Evolutionary conservation across 1,284 basidiomycete genomes (phyloP), one percentile per base, ranked within the genome.

Genomic region (Exobasidium rhododendri): DNA sequence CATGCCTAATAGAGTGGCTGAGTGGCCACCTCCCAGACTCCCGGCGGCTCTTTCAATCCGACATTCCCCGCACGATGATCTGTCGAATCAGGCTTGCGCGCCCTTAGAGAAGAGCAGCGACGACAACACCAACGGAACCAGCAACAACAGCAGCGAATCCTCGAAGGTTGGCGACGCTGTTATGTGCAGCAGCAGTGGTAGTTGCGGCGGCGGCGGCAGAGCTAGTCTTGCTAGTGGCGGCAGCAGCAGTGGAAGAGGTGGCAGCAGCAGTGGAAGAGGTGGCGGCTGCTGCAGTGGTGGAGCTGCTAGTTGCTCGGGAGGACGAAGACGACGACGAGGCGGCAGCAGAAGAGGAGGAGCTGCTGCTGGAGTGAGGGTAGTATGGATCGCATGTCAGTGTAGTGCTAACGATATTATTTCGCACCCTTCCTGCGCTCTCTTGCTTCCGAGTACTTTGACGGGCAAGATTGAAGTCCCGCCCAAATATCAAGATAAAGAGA

Each of bases 251-350:
- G 14, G 59, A 44, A 17, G 59, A 17, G 14, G 52, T 28, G 22
- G 51, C 13, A 13, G 59, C 35, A 54, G 59, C 6, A 20, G 40
- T 47, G 40, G 59, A 61, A 17, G 52, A 28, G 35, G 59, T 2
- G 20, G 35, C 35, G 17, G 10, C 17, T n/a, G n/a, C n/a, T n/a
- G n/a, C n/a, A 40, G 35, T 40, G 17, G 35, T 40, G 35, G 57
- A 24, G 2, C 57, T 51, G 20, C 44, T 26, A 22, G 35, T 28
- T n/a, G 59, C 28, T 14, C 7, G 10, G 17, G 51, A 20, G 24
- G 58, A 13, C n/a, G 58, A n/a, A 29, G 58, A 61, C 28, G 52
- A 32, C 31, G 29, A 26, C 14, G 56, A 30, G 31, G 40, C 10
- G n/a, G 26, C 26, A 14, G 58, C 30, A 14, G 58, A 20, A 45